Evolutionary conservation across 176 grass and related monocot species (phyloP).

Genomic region (Oryza brachyantha): DNA sequence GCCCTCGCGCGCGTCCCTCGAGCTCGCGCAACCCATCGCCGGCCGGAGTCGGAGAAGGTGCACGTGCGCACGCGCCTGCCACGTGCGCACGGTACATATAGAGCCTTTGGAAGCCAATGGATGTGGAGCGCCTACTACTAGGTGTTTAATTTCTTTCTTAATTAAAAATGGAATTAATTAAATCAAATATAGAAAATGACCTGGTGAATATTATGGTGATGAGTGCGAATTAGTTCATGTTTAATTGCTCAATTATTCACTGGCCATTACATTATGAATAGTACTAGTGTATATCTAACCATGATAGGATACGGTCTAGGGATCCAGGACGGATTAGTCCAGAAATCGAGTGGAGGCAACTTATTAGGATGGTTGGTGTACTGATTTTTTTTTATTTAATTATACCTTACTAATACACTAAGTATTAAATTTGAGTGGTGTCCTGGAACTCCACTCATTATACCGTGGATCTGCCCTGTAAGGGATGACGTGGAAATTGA

Average conservation of each 20-base stretch:
- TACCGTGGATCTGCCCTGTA: too few relatives aligned
- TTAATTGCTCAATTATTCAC: constrained; percentile 10
- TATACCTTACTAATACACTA: too few relatives aligned
- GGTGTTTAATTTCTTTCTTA: background rate
- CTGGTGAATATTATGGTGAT: background rate
- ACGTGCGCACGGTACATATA: background rate
- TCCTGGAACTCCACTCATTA: too few relatives aligned
- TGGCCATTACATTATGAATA: background rate
- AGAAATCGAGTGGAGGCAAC: too few relatives aligned
- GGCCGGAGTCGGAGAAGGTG: background rate
- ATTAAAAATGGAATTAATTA: background rate
- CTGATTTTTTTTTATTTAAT: too few relatives aligned
- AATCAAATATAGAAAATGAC: constrained; percentile 25
- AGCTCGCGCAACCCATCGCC: constrained; percentile 78
- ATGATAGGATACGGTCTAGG: too few relatives aligned
- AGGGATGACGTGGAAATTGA: background rate
- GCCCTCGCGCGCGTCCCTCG: constrained; percentile 35
- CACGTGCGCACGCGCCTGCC: background rate
- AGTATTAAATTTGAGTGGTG: too few relatives aligned
- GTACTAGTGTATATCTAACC: background rate
- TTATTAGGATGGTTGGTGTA: too few relatives aligned
- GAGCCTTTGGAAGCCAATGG: background rate
- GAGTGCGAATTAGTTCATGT: background rate
- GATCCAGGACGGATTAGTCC: too few relatives aligned
- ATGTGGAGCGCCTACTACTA: background rate